These are phyloP conservation scores for Alternaria infectoria DNA, from an alignment of 2,329 filamentous ascomycete species.

Conservation along the genomic window DNA sequence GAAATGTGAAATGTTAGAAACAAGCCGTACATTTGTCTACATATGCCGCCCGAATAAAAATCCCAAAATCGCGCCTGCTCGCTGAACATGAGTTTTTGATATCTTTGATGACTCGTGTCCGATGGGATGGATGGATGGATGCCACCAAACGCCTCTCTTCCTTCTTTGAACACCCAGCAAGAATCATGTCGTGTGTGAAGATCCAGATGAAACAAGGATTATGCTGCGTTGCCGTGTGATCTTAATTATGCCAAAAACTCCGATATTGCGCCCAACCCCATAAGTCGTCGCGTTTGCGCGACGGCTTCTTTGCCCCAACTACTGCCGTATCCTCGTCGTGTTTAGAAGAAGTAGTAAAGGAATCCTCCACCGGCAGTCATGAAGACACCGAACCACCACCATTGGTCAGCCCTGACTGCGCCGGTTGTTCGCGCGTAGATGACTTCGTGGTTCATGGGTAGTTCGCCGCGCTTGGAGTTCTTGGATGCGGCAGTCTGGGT, in stretches of 20 bases:
- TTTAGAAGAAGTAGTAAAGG: slow-evolving; percentile 55
- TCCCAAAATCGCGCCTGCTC: background rate
- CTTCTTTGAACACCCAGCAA: background rate
- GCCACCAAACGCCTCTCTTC: background rate
- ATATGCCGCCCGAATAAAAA: background rate
- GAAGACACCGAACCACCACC: slow-evolving; percentile 59
- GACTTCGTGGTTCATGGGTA: slow-evolving; percentile 51
- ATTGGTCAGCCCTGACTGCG: slow-evolving; percentile 50
- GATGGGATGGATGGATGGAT: background rate
- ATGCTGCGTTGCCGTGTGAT: background rate
- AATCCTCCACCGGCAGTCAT: slow-evolving; percentile 57
- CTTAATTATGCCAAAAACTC: background rate
- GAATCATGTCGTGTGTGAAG: background rate
- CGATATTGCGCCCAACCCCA: background rate
- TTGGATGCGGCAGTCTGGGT: slow-evolving; percentile 44
- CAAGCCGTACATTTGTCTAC: no score
- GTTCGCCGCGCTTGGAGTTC: slow-evolving; percentile 45
- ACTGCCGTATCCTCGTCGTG: background rate
- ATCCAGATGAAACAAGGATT: background rate
- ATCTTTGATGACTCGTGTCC: background rate
- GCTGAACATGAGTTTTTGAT: background rate
- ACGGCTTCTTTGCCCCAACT: background rate
- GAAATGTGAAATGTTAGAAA: no score
- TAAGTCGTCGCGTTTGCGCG: background rate
- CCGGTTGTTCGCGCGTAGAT: slow-evolving; percentile 44